These are phyloP conservation scores for Exserohilum rostratum DNA, from an alignment of 2,329 filamentous ascomycete genomes.

Conservation along the genomic window DNA sequence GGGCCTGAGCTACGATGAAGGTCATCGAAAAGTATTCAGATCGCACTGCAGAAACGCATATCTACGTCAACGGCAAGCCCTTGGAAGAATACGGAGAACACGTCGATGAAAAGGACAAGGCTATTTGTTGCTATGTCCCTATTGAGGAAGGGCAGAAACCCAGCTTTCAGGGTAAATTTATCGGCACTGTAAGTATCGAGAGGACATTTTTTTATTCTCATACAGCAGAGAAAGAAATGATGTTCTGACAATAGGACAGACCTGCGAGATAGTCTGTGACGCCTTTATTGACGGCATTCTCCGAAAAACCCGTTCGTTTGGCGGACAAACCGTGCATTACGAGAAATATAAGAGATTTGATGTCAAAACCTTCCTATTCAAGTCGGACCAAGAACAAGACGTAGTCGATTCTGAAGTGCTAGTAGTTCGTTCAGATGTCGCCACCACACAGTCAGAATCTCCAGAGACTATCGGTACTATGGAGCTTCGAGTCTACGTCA, in stretches of 20 bases:
- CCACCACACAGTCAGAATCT: slow-evolving; percentile 7
- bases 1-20: slow-evolving; percentile 43
- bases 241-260: slow-evolving; percentile 16
- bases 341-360: slow-evolving; percentile 35
- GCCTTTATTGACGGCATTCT: slow-evolving; percentile 48
- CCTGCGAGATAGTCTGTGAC: slow-evolving; percentile 41
- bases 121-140: slow-evolving; percentile 47
- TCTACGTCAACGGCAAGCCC: slow-evolving; percentile 28
- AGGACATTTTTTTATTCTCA: neutral
- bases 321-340: slow-evolving; percentile 10
- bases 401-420: slow-evolving; percentile 92
- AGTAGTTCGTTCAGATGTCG: slow-evolving; percentile 71
- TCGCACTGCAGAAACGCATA: slow-evolving; percentile 39
- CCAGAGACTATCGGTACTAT: slow-evolving; percentile 37
- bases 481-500: slow-evolving; percentile 40
- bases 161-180: slow-evolving; percentile 38
- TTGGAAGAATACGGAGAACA: slow-evolving; percentile 46
- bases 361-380: slow-evolving; percentile 24
- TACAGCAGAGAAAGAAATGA: too few species aligned
- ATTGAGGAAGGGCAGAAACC: slow-evolving; percentile 41
- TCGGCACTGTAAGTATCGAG: slow-evolving; percentile 37
- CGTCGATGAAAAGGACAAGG: slow-evolving; percentile 26
- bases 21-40: slow-evolving; percentile 43
- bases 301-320: slow-evolving; percentile 21
- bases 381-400: slow-evolving; percentile 50